Percentiles rank a stretch among this genome's conserved stretches.
phyloP scores from a whole-genome alignment of 331 rosid species.

The Saraca asoca region DNA sequence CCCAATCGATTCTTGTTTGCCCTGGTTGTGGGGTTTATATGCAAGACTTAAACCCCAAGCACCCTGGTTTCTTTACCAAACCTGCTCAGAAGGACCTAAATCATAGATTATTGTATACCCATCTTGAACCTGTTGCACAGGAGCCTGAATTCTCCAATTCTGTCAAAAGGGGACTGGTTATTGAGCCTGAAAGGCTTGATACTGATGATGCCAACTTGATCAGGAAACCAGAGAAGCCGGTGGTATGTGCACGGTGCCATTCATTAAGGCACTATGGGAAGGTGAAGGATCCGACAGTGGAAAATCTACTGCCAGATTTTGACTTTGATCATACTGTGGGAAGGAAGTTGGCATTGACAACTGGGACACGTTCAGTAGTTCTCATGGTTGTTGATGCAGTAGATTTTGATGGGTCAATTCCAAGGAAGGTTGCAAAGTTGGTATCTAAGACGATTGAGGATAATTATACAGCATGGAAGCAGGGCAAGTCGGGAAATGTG shows the following conservation, averaged over 20 bases:
- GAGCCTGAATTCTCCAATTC: constrained; percentile 71
- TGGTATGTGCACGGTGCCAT: constrained; percentile 89
- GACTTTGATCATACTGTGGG: constrained; percentile 87
- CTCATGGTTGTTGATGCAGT: constrained; percentile 81
- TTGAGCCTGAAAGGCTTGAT: constrained; percentile 48
- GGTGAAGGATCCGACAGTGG: constrained; percentile 84
- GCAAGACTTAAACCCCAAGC: constrained; percentile 70
- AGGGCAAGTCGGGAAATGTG: constrained; percentile 84
- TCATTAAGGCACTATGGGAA: constrained; percentile 86
- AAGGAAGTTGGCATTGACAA: constrained; percentile 60
- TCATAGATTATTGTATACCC: constrained; percentile 43
- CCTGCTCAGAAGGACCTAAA: constrained; percentile 66
- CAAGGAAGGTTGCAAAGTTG: constrained; percentile 68
- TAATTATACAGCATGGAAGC: constrained; percentile 68
- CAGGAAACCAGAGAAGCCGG: constrained; percentile 54
- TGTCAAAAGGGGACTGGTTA: constrained; percentile 66
- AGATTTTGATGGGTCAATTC: constrained; percentile 97
- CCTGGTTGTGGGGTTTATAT: constrained; percentile 91
- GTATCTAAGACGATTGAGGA: constrained; percentile 77
- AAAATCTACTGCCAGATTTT: constrained; percentile 85
- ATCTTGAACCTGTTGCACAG: constrained; percentile 55
- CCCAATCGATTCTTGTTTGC: constrained; percentile 54
- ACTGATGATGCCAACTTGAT: constrained; percentile 21
- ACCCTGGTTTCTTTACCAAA: constrained; percentile 78
- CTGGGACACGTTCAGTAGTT: constrained; percentile 74